Evolutionary conservation across 345 rosid genomes (phyloP).

Genomic region (Acer campestre): DNA sequence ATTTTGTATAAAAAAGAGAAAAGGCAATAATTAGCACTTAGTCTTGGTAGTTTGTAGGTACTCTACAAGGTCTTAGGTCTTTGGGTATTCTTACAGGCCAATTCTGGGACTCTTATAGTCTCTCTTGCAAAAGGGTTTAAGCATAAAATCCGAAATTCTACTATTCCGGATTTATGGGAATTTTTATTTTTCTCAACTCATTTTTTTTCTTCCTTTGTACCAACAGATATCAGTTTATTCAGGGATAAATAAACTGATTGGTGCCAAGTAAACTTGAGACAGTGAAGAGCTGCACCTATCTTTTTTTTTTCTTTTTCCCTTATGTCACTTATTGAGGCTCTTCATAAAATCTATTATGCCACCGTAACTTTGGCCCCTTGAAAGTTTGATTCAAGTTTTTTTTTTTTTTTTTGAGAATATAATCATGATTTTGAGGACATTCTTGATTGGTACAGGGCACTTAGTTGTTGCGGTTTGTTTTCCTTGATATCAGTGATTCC

Average conservation of each 20-base stretch:
- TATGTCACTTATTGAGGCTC: background rate
- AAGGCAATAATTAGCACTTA: background rate
- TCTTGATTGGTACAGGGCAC: background rate
- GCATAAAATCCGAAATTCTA: background rate
- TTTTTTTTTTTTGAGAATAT: background rate
- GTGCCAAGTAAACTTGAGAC: background rate
- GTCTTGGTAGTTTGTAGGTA: background rate
- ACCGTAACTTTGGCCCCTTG: too few relatives aligned
- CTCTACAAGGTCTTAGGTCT: background rate
- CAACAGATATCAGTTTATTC: background rate
- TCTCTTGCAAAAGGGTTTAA: background rate
- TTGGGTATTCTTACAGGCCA: background rate
- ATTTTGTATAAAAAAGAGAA: background rate
- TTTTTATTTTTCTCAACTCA: background rate
- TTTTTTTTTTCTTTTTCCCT: background rate
- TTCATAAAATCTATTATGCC: background rate
- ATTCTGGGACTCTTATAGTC: background rate
- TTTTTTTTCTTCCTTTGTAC: background rate
- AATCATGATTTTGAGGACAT: background rate
- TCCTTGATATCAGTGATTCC: background rate
- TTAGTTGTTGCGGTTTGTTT: background rate
- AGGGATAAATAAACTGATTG: background rate
- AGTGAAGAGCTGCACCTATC: background rate
- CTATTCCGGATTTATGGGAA: background rate
- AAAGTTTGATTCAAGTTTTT: slow-evolving; percentile 6